These are phyloP conservation scores for Sphagnum magellanicum DNA, from an alignment of 228 moss, liverwort and hornwort species.

Conservation along the genomic window DNA sequence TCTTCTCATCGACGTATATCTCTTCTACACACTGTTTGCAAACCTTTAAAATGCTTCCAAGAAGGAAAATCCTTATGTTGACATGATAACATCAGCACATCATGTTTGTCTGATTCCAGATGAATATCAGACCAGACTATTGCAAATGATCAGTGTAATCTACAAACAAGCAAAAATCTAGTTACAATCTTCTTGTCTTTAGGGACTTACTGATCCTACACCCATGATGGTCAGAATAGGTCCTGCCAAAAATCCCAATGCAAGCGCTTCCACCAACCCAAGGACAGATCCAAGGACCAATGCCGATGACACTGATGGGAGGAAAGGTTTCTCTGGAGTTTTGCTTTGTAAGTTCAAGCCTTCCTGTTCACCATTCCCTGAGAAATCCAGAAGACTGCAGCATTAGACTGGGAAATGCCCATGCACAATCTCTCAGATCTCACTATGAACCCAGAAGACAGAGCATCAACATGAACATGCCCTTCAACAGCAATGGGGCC, in stretches of 20 bases:
- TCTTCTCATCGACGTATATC: too few relatives aligned
- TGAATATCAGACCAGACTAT: too few relatives aligned
- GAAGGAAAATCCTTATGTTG: too few relatives aligned
- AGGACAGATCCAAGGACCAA: slow-evolving; percentile 60
- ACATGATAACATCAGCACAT: too few relatives aligned
- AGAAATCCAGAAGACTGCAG: slow-evolving; percentile 4
- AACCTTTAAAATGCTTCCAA: background rate
- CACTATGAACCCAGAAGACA: too few relatives aligned
- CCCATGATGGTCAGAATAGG: slow-evolving; percentile 84
- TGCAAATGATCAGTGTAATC: too few relatives aligned
- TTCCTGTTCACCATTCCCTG: slow-evolving; percentile 9
- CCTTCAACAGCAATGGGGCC: background rate
- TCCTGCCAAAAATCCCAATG: slow-evolving; percentile 56
- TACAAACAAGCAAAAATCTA: too few relatives aligned
- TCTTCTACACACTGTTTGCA: too few relatives aligned
- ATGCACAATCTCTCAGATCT: background rate
- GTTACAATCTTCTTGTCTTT: too few relatives aligned
- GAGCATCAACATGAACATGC: background rate
- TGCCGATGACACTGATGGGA: slow-evolving; percentile 82
- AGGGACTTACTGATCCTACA: slow-evolving; percentile 43
- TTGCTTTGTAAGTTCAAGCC: background rate
- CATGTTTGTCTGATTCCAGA: too few relatives aligned
- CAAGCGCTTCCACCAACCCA: slow-evolving; percentile 68
- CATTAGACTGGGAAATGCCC: background rate
- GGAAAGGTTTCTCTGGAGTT: slow-evolving; percentile 43